These are phyloP conservation scores for Lobosporangium transversale DNA, from an alignment of 192 early-diverging fungal species.

Conservation along the genomic window DNA sequence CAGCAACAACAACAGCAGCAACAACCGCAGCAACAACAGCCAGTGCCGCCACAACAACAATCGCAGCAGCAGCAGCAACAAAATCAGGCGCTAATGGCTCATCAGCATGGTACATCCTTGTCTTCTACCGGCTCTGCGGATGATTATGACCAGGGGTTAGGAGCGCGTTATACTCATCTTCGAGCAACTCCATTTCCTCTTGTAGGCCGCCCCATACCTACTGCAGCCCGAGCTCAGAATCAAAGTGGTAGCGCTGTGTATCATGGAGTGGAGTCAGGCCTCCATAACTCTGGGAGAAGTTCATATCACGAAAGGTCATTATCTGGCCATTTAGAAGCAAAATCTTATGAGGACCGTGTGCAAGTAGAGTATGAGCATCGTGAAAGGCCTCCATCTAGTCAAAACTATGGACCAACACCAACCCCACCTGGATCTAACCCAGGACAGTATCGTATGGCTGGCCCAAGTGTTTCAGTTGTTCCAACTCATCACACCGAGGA, in stretches of 20 bases:
- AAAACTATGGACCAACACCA: slow-evolving; percentile 4
- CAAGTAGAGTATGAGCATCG: slow-evolving; percentile 5
- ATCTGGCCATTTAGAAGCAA: slow-evolving; percentile 2
- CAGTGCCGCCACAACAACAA: background rate
- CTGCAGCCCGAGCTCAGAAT: background rate
- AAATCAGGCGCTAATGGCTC: background rate
- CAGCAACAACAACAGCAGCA: slow-evolving; percentile 18
- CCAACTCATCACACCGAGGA: background rate
- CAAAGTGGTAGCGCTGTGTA: too few relatives aligned
- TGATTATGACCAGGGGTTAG: slow-evolving; percentile 4
- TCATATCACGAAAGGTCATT: slow-evolving; percentile 9
- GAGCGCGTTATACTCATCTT: slow-evolving; percentile 7
- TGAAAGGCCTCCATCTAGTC: slow-evolving; percentile 2
- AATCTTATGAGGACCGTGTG: slow-evolving; percentile 5
- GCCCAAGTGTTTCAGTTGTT: background rate
- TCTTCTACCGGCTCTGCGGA: slow-evolving; percentile 18
- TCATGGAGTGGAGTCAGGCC: slow-evolving; percentile 4
- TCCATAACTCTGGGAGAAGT: slow-evolving; percentile 6
- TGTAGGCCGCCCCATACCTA: background rate
- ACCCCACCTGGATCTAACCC: background rate
- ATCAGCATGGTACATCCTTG: slow-evolving; percentile 22
- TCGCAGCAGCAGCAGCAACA: slow-evolving; percentile 6
- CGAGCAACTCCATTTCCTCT: slow-evolving; percentile 20
- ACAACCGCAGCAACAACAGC: background rate
- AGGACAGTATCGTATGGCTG: background rate